Base-by-base conservation (phyloP, 202 grass and related monocot genomes). In the Cymbopogon flexuosus region DNA sequence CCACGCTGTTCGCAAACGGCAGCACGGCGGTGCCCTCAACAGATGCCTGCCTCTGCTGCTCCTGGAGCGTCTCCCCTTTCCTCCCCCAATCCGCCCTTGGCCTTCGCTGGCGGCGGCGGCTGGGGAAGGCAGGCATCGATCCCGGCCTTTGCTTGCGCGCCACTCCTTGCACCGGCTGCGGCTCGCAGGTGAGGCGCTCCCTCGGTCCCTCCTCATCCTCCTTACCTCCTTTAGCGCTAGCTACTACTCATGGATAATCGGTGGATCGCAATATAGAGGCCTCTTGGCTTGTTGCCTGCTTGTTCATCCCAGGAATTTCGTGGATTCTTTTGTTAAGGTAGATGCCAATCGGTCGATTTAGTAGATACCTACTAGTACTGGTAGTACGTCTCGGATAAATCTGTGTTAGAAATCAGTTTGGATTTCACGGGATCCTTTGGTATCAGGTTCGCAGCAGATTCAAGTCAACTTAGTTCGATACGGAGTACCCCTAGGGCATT, bases 161-260 rank as follows among this genome's bases (percentile, higher is more conserved):
- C 51, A 15, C 43, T 41, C 64, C 57, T 21, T 21, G 58, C 56
- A 54, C 54, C 73, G 21, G 70, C 73, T 33, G 40, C 72, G 2
- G 56, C 70, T 27, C 34, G 60, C 62, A 42, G 76, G 86, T 84
- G 62, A 91, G 69, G 33, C 40, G 68, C 52, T 10, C 34, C 34
- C 30, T 52, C 4, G 6, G 3, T 3, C 18, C 19, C 18, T 63
- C 56, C 46, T n/a, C n/a, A n/a, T 41, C 8, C 40, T 51, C 4
- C 18, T 3, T 16, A 29, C 22, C 7, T 23, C 7, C 62, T 37
- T 22, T 3, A 22, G 30, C 11, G n/a, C 61, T 54, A n/a, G 7
- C 36, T 22, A 10, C 15, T 45, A 6, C 31, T 36, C 4, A 8
- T 22, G 45, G 16, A 65, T 15, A n/a, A 36, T 42, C 30, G 46